Conservation (phyloP, 2,329 filamentous ascomycete species). For the Pseudocercospora pini-densiflorae region DNA sequence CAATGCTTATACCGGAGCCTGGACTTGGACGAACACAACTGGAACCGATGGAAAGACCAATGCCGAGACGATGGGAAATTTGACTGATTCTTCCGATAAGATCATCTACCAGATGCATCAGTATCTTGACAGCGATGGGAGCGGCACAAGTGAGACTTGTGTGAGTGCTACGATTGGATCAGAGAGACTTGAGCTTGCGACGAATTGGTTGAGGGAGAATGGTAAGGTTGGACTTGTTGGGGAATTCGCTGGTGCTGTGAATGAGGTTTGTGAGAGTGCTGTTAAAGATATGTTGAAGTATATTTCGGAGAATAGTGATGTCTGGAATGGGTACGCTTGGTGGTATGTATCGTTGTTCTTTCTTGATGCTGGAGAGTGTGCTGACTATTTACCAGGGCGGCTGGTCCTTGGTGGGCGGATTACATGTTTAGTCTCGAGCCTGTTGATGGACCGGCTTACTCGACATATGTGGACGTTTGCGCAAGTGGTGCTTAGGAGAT, state of each 20-base stretch:
- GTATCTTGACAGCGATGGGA: conserved; percentile 63
- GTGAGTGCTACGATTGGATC: conserved; percentile 59
- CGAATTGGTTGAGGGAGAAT: conserved; percentile 59
- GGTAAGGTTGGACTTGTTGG: conserved; percentile 59
- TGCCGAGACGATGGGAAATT: conserved; percentile 48
- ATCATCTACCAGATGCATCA: conserved; percentile 67
- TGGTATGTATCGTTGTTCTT: conserved; percentile 42
- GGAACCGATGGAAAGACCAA: conserved; percentile 49
- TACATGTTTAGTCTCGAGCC: conserved; percentile 53
- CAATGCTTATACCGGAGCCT: conserved; percentile 54
- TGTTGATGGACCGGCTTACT: conserved; percentile 49
- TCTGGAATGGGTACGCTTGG: conserved; percentile 60
- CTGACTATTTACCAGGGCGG: conserved; percentile 38
- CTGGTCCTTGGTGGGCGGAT: conserved; percentile 55
- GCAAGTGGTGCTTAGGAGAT: neutral
- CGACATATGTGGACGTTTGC: conserved; percentile 26
- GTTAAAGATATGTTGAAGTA: conserved; percentile 56
- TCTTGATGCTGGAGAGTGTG: neutral
- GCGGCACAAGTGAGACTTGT: conserved; percentile 56
- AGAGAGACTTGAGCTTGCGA: conserved; percentile 57
- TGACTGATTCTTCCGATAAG: conserved; percentile 59
- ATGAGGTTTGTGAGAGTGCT: conserved; percentile 55
- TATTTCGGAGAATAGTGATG: conserved; percentile 54
- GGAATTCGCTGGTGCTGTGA: conserved; percentile 60
- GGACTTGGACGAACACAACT: conserved; percentile 55